Evolutionary conservation across 1,139 yeast species (phyloP), one percentile per base, ranked within the genome.

Genomic region (Yamadazyma songkhlaensis): DNA sequence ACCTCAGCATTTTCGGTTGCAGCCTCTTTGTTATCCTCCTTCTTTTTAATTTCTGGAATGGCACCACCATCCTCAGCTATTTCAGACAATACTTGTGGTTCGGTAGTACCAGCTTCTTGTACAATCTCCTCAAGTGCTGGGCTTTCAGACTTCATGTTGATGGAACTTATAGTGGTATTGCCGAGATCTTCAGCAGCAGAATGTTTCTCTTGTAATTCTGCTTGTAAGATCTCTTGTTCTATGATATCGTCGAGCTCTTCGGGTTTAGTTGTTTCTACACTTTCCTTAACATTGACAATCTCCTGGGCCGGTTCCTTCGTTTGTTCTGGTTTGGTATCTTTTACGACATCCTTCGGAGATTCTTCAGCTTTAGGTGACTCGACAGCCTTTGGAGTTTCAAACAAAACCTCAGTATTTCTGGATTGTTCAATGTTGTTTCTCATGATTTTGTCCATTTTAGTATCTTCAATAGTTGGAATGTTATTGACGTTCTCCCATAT

Each of bases 401-500:
- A 29, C 13, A 27, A 13, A 10, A 27, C 26, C 24, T 31, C 29
- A 11, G 12, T 12, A 3, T 31, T 25, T 38, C 37, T 31, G 25
- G 31, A 64, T 6, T 51, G 58, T 31, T 59, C 60, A 9, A 69
- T 64, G 43, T 67, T 71, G 27, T 57, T 55, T 40, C 66, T 60
- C 78, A 73, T 73, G 1, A 64, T 54, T 37, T 62, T 63, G 29
- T 71, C 77, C 79, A 74, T 73, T 38, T 57, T 57, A 3, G 60
- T 50, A 43, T 75, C 81, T 43, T 75, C 81, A 10, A 68, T 66
- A 0, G 80, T 74, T 1, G 75, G 68, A 49, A 79, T 59, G 2
- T 77, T 67, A 49, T 80, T 78, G 4, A 81, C 81, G 46, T 74
- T 75, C 48, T 79, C 86, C 79, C 83, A 76, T 11, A 83, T 67